Percentiles rank a stretch among this genome's conserved stretches.
These are phyloP conservation scores for Phascolomyces articulosus DNA, from an alignment of 371 early-diverging fungal genomes.

Conservation along the genomic window DNA sequence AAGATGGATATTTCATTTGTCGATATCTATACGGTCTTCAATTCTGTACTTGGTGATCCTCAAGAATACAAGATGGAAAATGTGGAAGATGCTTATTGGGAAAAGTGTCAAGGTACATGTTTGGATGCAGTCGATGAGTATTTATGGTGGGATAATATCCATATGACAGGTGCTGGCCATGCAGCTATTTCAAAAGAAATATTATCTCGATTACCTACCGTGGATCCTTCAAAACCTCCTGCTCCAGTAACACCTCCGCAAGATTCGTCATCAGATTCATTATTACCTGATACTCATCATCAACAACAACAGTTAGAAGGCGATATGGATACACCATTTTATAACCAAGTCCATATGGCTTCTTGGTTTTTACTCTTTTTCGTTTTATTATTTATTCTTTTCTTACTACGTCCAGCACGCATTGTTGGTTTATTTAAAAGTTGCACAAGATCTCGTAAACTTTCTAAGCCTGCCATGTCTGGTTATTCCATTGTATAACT, in stretches of 20 bases:
- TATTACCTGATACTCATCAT: too few relatives aligned
- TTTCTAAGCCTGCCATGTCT: neutral
- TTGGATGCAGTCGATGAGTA: constrained; percentile 31
- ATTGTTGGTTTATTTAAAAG: neutral
- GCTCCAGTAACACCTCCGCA: neutral
- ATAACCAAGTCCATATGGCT: neutral
- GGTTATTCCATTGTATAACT: constrained; percentile 8
- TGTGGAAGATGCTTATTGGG: constrained; percentile 52
- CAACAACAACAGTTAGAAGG: neutral
- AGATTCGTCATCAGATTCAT: too few relatives aligned
- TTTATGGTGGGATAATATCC: constrained; percentile 49
- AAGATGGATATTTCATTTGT: constrained; percentile 22
- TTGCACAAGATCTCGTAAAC: neutral
- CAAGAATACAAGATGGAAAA: constrained; percentile 29
- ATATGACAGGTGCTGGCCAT: constrained; percentile 37
- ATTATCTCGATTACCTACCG: neutral
- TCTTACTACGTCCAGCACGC: constrained; percentile 12
- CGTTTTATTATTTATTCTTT: constrained; percentile 10
- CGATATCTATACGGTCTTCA: constrained; percentile 35
- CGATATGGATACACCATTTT: neutral
- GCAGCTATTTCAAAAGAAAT: constrained; percentile 9
- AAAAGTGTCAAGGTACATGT: constrained; percentile 43
- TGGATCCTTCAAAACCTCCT: neutral
- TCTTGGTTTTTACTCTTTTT: constrained; percentile 4
- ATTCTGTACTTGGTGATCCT: constrained; percentile 37